Percentiles rank a stretch among this genome's conserved stretches.
These are phyloP conservation scores for Mycena venus DNA, from an alignment of 768 basidiomycete species.

Conservation along the genomic window DNA sequence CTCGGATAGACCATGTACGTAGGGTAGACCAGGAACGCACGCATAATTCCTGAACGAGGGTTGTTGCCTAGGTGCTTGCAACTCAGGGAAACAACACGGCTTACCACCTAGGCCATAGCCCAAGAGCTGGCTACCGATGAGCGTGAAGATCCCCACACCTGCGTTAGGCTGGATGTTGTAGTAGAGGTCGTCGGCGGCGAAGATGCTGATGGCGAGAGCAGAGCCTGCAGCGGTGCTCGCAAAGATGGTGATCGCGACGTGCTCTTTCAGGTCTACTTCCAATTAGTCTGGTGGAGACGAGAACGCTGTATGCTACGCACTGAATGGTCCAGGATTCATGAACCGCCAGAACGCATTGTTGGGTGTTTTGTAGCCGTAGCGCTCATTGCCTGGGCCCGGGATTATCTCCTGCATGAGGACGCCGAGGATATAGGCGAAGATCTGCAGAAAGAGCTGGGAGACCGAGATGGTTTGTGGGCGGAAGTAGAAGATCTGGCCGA, in stretches of 20 bases:
- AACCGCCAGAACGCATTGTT: constrained; percentile 63
- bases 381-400: constrained; percentile 50
- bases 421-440: constrained; percentile 67
- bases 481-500: constrained; percentile 67
- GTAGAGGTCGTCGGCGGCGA: constrained; percentile 65
- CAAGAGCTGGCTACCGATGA: constrained; percentile 54
- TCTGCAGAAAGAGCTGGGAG: constrained; percentile 63
- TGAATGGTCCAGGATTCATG: constrained; percentile 75
- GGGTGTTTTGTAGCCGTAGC: constrained; percentile 42
- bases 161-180: constrained; percentile 61
- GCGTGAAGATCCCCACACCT: constrained; percentile 57
- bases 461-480: constrained; percentile 65
- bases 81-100: constrained; percentile 28
- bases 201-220: constrained; percentile 70
- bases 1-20: constrained; percentile 61
- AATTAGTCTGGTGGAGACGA: no score
- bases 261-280: constrained; percentile 62
- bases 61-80: background rate
- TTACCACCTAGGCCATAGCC: constrained; percentile 54
- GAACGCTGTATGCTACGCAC: constrained; percentile 39
- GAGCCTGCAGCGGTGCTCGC: constrained; percentile 72
- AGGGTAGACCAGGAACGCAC: constrained; percentile 13
- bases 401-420: constrained; percentile 55
- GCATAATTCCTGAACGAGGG: constrained; percentile 10
- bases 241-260: constrained; percentile 74